These are phyloP conservation scores for Talaromyces sp. DNA, from an alignment of 2,329 filamentous ascomycete species.

Conservation along the genomic window DNA sequence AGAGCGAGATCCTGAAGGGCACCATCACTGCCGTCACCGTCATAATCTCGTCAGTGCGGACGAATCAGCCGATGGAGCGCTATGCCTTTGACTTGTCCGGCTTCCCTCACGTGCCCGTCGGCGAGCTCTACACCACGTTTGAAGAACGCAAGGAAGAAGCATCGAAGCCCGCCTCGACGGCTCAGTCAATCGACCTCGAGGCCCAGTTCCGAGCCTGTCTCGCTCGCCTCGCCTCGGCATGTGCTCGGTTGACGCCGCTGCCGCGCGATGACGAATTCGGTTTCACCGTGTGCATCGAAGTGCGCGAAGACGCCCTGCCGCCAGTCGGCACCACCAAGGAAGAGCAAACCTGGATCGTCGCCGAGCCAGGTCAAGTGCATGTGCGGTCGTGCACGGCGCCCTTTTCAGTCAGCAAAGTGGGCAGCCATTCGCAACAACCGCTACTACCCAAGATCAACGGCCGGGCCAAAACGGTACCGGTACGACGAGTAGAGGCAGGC, in stretches of 20 bases:
- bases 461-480: slow-evolving; percentile 53
- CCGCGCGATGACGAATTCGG: slow-evolving; percentile 44
- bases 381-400: slow-evolving; percentile 34
- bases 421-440: slow-evolving; percentile 26
- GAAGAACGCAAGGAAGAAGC: slow-evolving; percentile 35
- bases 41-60: slow-evolving; percentile 50
- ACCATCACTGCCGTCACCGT: slow-evolving; percentile 52
- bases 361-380: slow-evolving; percentile 45
- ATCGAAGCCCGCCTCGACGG: slow-evolving; percentile 26
- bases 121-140: slow-evolving; percentile 49
- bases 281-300: slow-evolving; percentile 46
- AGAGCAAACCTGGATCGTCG: slow-evolving; percentile 58
- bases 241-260: slow-evolving; percentile 37
- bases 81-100: slow-evolving; percentile 57
- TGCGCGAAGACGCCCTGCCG: slow-evolving; percentile 42
- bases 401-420: slow-evolving; percentile 33
- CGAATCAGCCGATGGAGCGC: slow-evolving; percentile 52
- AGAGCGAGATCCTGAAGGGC: slow-evolving; percentile 61
- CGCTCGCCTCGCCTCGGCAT: slow-evolving; percentile 39
- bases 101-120: slow-evolving; percentile 47
- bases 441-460: slow-evolving; percentile 35
- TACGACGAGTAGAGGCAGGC: slow-evolving; percentile 60
- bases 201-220: slow-evolving; percentile 46
- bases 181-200: slow-evolving; percentile 38
- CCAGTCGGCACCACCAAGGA: slow-evolving; percentile 43